These are phyloP conservation scores for Tilletiopsis washingtonensis DNA, from an alignment of 1,284 basidiomycete species.

Conservation along the genomic window DNA sequence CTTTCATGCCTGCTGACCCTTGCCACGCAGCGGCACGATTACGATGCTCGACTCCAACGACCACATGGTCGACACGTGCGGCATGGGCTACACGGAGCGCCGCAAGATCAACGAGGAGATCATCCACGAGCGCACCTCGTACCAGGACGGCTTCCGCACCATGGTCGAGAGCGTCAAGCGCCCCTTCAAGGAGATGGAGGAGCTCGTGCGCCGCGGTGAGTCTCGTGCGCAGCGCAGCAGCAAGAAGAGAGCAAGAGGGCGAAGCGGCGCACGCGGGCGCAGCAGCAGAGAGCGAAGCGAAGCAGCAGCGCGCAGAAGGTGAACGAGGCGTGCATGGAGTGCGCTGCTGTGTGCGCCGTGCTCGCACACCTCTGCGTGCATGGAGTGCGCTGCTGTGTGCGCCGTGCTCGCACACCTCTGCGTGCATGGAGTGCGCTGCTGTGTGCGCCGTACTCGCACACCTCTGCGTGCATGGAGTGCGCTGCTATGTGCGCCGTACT, in stretches of 20 bases:
- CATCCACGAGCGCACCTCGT: constrained; percentile 37
- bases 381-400: no score
- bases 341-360: no score
- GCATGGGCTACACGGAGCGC: constrained; percentile 45
- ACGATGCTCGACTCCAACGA: constrained; percentile 40
- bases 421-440: no score
- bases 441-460: no score
- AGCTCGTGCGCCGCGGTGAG: constrained; percentile 31
- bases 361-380: no score
- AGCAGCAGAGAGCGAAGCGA: neutral
- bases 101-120: constrained; percentile 47
- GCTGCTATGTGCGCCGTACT: no score
- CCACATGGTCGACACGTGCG: constrained; percentile 47
- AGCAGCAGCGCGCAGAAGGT: neutral
- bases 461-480: no score
- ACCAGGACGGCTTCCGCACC: constrained; percentile 44
- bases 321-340: neutral
- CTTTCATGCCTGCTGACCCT: no score
- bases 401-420: no score
- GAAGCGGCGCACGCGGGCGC: no score
- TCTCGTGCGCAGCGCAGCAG: no score
- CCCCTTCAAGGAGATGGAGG: constrained; percentile 42
- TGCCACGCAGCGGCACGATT: constrained; percentile 10
- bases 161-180: constrained; percentile 44
- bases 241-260: no score